Evolutionary conservation across 1,284 basidiomycete species (phyloP), one percentile per base, ranked within the genome.

Genomic region (Sporisorium iseilematis-ciliati): DNA sequence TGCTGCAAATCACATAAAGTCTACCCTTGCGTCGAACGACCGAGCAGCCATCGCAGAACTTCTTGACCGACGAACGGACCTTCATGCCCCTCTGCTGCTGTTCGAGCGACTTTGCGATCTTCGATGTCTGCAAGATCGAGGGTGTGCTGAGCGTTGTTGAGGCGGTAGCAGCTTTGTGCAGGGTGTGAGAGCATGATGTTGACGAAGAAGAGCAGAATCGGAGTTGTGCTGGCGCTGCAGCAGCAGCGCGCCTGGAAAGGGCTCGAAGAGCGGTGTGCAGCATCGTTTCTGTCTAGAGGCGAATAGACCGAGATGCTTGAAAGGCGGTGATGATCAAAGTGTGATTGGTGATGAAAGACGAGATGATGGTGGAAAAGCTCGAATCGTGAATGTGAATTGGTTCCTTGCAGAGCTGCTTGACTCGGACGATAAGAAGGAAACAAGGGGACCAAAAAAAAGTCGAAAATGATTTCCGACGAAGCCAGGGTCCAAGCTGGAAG

Each of bases 1-100:
- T 94, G 21, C 91, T 91, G 87, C 96, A 99, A 48, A 97, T 90
- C 48, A 98, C 91, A 87, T 96, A 97, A 48, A 98, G 89, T 79
- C 93, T 90, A 52, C 95, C 95, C 85, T 98, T 96, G 81, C 96
- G 86, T 54, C 82, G 70, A 2, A 86, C 86, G 57, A 84, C 79
- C 20, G 77, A 76, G 78, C 86, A 86, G 26, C 80, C 80, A 50
- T 80, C 81, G 69, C 85, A 86, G 64, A 84, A 90, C 78, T 81
- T 88, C 88, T 97, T 97, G 78, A 98, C 93, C 8, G 93, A 94
- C 33, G 92, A 92, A 68, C 95, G 91, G 61, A 99, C 95, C 89
- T 98, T 99, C 93, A 97, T 97, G 43, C 94, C 94, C 76, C 95
- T 59, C 59, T 65, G 58, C 63, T 75, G 72, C 46, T 69, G 58